Conservation (phyloP, 1,284 basidiomycete species). For the Puccinia coronata region DNA sequence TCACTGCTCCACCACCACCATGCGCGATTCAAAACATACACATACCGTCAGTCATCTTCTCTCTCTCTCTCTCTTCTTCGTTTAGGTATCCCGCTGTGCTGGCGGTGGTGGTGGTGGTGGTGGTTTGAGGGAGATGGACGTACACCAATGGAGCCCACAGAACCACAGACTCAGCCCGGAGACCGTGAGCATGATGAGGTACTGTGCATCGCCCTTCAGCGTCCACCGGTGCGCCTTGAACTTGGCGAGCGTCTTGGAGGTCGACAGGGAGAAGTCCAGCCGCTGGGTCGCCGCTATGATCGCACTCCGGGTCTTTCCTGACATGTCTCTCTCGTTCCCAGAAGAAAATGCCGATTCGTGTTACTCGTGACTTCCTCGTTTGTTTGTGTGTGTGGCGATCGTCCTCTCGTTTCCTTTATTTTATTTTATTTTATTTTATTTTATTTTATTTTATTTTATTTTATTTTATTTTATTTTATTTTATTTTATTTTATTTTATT, state of each 20-base stretch:
- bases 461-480: too few relatives aligned
- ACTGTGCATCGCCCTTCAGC: conserved; percentile 38
- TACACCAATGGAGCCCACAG: conserved; percentile 33
- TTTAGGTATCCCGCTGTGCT: too few relatives aligned
- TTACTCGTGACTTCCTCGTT: too few relatives aligned
- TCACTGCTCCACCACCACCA: conserved; percentile 62
- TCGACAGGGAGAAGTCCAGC: conserved; percentile 28
- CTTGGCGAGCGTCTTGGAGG: conserved; percentile 17
- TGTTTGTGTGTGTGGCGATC: too few relatives aligned
- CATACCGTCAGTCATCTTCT: background rate
- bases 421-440: too few relatives aligned
- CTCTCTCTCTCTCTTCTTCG: background rate
- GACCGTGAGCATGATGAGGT: conserved; percentile 40
- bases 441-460: too few relatives aligned
- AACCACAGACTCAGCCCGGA: conserved; percentile 40
- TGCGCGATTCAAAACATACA: background rate
- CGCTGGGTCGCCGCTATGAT: conserved; percentile 41
- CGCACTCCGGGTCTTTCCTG: conserved; percentile 9
- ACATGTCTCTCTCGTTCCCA: too few relatives aligned
- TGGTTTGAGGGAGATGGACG: background rate
- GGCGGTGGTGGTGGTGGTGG: too few relatives aligned
- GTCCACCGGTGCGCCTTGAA: conserved; percentile 39
- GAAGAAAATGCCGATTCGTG: too few relatives aligned
- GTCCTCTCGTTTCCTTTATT: too few relatives aligned
- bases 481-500: too few relatives aligned